phyloP scores from a whole-genome alignment of 163 green algal genomes.

The Chloromonas sp. region DNA sequence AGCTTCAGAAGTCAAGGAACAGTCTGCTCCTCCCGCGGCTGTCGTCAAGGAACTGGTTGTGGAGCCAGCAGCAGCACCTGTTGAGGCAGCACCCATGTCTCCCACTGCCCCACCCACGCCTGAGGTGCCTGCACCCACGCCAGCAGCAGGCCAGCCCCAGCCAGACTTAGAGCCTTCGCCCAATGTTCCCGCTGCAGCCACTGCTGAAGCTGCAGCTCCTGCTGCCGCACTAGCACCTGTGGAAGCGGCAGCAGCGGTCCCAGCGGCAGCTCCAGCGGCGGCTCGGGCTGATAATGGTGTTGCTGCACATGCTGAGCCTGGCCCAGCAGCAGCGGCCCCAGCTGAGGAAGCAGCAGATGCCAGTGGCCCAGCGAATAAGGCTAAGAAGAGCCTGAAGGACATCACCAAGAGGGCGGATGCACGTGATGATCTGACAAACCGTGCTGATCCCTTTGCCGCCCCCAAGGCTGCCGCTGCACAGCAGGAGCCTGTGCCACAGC shows the following conservation, averaged over 20 bases:
- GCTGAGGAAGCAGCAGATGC: background rate
- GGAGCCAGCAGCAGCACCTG: background rate
- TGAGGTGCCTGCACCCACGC: background rate
- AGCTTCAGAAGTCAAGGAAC: too few species aligned
- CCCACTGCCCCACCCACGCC: background rate
- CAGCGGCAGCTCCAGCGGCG: background rate
- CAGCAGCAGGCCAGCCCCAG: background rate
- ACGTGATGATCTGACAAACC: background rate
- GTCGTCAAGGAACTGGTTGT: background rate
- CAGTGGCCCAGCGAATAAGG: background rate
- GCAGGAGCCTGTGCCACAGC: background rate
- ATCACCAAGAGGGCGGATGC: background rate
- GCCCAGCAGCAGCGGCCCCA: background rate
- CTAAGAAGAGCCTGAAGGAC: background rate
- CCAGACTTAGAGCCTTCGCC: background rate
- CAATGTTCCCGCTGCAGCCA: too few species aligned
- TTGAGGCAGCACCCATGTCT: background rate
- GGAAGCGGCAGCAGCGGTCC: background rate
- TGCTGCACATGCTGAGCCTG: background rate
- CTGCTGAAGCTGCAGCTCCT: too few species aligned
- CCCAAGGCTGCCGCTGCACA: background rate
- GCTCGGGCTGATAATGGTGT: background rate
- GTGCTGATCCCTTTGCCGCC: background rate
- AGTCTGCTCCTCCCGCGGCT: too few species aligned
- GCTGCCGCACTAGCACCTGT: background rate